Evolutionary conservation across 2,329 filamentous ascomycete genomes (phyloP).

Genomic region (Monosporascus sp.): DNA sequence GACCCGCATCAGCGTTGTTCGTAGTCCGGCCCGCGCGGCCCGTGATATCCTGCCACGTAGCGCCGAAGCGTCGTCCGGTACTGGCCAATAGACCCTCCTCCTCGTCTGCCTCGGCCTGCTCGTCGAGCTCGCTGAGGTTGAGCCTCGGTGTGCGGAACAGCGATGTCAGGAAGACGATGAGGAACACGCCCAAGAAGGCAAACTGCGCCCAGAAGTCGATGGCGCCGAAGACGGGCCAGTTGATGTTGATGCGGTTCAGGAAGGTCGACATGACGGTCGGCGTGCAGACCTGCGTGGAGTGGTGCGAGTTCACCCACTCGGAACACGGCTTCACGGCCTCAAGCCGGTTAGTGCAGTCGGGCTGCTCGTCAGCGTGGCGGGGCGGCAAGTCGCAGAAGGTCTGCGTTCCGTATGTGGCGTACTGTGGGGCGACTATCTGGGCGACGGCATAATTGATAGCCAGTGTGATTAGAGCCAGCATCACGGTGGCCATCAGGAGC

Average conservation of each 20-base stretch:
- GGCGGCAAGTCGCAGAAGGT: conserved; percentile 80
- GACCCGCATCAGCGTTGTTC: no score
- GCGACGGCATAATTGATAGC: conserved; percentile 90
- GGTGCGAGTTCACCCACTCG: conserved; percentile 64
- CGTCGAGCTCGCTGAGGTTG: conserved; percentile 72
- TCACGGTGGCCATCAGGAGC: conserved; percentile 81
- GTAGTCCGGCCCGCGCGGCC: conserved; percentile 30
- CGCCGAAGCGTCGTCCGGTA: conserved; percentile 75
- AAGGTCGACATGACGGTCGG: conserved; percentile 89
- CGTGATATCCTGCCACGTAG: conserved; percentile 84
- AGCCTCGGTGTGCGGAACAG: conserved; percentile 76
- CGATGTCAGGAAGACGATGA: conserved; percentile 73
- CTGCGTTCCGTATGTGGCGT: conserved; percentile 89
- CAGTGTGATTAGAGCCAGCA: conserved; percentile 83
- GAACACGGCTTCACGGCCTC: conserved; percentile 77
- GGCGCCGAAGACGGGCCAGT: conserved; percentile 91
- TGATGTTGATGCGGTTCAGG: conserved; percentile 84
- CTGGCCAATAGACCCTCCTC: conserved; percentile 87
- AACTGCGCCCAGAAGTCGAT: conserved; percentile 98
- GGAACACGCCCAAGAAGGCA: conserved; percentile 76
- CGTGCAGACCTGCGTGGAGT: conserved; percentile 79
- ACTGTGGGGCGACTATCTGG: conserved; percentile 94
- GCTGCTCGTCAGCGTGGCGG: conserved; percentile 56
- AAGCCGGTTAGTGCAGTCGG: conserved; percentile 68
- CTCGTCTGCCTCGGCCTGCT: conserved; percentile 85